Evolutionary conservation across 202 grass and related monocot genomes (phyloP).

Genomic region (Eragrostis tef): DNA sequence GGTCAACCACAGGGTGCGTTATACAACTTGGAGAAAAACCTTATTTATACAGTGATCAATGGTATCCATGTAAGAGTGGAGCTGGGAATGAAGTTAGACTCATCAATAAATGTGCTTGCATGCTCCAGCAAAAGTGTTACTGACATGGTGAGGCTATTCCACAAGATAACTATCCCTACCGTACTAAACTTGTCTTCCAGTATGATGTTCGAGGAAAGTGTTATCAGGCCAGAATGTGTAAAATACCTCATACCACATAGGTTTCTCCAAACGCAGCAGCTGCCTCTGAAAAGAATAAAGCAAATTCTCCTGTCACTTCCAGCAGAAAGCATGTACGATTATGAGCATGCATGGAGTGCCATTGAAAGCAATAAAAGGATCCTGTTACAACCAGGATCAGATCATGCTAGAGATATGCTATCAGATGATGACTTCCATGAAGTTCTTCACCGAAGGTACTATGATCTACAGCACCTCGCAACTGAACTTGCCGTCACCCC

Average conservation of each 20-base stretch:
- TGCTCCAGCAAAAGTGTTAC: slow-evolving; percentile 80
- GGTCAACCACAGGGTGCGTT: slow-evolving; percentile 51
- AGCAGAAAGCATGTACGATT: slow-evolving; percentile 83
- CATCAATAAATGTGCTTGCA: slow-evolving; percentile 80
- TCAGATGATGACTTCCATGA: slow-evolving; percentile 87
- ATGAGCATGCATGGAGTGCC: slow-evolving; percentile 75
- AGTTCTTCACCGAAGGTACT: slow-evolving; percentile 76
- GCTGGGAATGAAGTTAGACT: slow-evolving; percentile 55
- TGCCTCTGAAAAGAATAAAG: slow-evolving; percentile 78
- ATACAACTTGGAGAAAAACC: slow-evolving; percentile 80
- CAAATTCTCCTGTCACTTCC: slow-evolving; percentile 75
- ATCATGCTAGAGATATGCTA: slow-evolving; percentile 75
- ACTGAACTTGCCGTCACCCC: slow-evolving; percentile 60
- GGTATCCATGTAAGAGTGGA: slow-evolving; percentile 75
- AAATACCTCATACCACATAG: slow-evolving; percentile 67
- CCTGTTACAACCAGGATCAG: slow-evolving; percentile 62
- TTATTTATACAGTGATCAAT: slow-evolving; percentile 73
- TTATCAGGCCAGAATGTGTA: slow-evolving; percentile 79
- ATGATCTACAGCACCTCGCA: slow-evolving; percentile 91
- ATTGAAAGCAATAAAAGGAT: slow-evolving; percentile 58
- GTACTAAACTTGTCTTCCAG: slow-evolving; percentile 65
- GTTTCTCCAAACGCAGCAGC: slow-evolving; percentile 60
- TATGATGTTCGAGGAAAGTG: slow-evolving; percentile 74
- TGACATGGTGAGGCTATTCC: slow-evolving; percentile 77
- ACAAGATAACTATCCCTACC: slow-evolving; percentile 67